Percentiles rank a stretch among this genome's conserved stretches.
Conservation (phyloP, 179 eudicot species). For the Heliamphora pulchella region DNA sequence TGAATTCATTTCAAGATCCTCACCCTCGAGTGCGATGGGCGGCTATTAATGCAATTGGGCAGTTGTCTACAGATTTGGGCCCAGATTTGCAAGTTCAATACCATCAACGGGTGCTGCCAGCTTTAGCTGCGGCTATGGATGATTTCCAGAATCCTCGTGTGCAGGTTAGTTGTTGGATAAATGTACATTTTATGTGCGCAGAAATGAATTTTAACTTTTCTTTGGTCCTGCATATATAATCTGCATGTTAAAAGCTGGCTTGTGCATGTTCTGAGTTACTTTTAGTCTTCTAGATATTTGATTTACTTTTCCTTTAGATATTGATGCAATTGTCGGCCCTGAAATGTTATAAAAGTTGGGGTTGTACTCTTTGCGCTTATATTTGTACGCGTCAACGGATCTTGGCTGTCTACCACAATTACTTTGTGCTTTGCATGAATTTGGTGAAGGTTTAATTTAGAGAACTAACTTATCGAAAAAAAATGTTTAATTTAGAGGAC, state of each 20-base stretch:
- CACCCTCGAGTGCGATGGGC: constrained; percentile 98
- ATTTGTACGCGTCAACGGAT: background rate
- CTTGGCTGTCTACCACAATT: background rate
- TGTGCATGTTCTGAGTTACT: background rate
- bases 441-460: background rate
- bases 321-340: background rate
- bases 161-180: constrained; percentile 39
- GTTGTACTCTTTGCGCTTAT: background rate
- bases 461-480: background rate
- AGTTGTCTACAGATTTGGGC: constrained; percentile 85
- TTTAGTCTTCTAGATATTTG: background rate
- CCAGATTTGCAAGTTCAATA: constrained; percentile 85
- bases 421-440: background rate
- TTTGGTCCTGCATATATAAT: background rate
- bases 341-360: background rate
- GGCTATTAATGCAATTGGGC: constrained; percentile 94
- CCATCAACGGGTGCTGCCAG: constrained; percentile 75
- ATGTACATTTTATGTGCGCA: background rate
- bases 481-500: background rate
- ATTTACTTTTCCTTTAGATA: background rate
- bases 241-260: background rate
- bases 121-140: constrained; percentile 86
- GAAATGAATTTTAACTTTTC: background rate
- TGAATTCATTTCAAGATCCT: constrained; percentile 82
- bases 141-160: constrained; percentile 94